Base-by-base conservation (phyloP, 192 early-diverging fungal genomes). In the Globomyces pollinis-pini region DNA sequence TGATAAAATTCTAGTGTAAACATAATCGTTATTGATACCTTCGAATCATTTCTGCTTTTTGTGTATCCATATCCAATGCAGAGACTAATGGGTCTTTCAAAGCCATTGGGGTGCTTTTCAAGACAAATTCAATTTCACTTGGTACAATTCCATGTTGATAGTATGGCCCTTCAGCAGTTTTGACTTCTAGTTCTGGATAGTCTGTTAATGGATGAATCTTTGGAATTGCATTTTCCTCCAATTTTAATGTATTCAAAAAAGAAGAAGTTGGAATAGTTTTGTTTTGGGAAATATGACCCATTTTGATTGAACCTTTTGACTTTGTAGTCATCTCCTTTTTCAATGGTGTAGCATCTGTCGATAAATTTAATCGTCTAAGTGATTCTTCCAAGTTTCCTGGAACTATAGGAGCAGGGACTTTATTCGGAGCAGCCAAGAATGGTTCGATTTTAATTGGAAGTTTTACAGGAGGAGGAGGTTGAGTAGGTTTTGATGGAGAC, bases 1-100 rank as follows among this genome's bases (percentile, higher is more conserved):
- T 30, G 86, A 76, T 33, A 91, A 69, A 34, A 94, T 85, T 30
- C 78, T 33, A 5, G n/a, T n/a, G n/a, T n/a, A n/a, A n/a, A n/a
- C n/a, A n/a, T n/a, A n/a, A n/a, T n/a, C n/a, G n/a, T n/a, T n/a
- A n/a, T n/a, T n/a, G n/a, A n/a, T n/a, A n/a, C n/a, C n/a, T n/a
- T n/a, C 78, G 39, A 38, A 80, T 35, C 62, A 80, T 63, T 56
- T 80, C 78, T 2, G 74, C 61, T 60, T 70, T 61, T 60, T 72
- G 67, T 2, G 52, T 62, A 8, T 42, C 23, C 5, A 12, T 38
- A 16, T 20, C 16, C 50, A 55, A 29, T 4, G 58, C 42, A 2
- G 50, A 21, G 28, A 28, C 11, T 34, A 32, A 18, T 12, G 9
- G 20, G 35, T 52, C 38, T 26, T 47, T n/a, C 21, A 60, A 7